phyloP scores from a whole-genome alignment of 768 basidiomycete genomes.

The button mushroom (Agaricus bisporus) region DNA sequence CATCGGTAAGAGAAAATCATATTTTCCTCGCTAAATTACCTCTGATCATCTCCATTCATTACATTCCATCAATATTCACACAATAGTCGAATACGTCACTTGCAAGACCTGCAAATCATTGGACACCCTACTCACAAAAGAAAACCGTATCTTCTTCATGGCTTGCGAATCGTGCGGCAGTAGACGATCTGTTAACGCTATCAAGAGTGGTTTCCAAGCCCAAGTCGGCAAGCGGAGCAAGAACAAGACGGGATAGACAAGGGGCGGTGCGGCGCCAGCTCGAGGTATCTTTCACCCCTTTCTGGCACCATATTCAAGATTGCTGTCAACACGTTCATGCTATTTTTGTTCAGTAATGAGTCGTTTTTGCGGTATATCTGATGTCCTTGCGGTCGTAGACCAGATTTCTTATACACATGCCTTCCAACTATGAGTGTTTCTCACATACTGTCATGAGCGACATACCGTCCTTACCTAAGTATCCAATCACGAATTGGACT shows the following conservation, averaged over 20 bases:
- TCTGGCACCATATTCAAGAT: too few species aligned
- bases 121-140: conserved; percentile 93
- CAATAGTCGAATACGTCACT: conserved; percentile 91
- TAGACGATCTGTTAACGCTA: conserved; percentile 86
- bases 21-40: not conserved
- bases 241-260: conserved; percentile 59
- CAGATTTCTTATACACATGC: too few species aligned
- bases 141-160: conserved; percentile 99
- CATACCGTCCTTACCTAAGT: too few species aligned
- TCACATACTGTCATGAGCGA: too few species aligned
- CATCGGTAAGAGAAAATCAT: conserved; percentile 60
- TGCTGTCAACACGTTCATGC: too few species aligned
- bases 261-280: not conserved
- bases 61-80: too few species aligned
- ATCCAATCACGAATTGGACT: too few species aligned
- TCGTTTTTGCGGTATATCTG: too few species aligned
- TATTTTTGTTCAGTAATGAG: too few species aligned
- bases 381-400: too few species aligned
- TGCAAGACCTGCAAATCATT: conserved; percentile 99
- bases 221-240: conserved; percentile 87
- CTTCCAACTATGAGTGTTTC: too few species aligned
- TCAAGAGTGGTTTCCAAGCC: conserved; percentile 99
- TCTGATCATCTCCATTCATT: not conserved
- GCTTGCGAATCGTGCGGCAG: conserved; percentile 89
- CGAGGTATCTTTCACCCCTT: too few species aligned